phyloP scores from a whole-genome alignment of 352 stramenopile genomes.

The Stephanocyclus meneghinianus region DNA sequence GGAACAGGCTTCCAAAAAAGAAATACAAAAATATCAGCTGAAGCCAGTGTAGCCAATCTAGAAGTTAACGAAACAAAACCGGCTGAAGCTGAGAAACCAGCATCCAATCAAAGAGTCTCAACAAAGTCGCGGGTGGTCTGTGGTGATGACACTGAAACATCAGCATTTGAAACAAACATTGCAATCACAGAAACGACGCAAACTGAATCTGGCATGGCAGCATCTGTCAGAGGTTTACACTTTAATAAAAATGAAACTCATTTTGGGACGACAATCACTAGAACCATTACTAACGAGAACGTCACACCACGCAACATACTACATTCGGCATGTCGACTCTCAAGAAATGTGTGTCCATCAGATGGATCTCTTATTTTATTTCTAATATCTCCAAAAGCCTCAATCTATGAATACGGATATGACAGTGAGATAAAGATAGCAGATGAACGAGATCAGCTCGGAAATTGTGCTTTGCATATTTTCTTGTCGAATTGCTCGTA shows the following conservation, averaged over 20 bases:
- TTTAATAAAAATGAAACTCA: not conserved
- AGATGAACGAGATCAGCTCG: conserved; percentile 26
- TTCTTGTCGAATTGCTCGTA: conserved; percentile 46
- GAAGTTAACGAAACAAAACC: too few species aligned
- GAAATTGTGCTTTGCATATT: conserved; percentile 38
- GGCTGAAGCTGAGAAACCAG: not conserved
- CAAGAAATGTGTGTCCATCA: conserved; percentile 1
- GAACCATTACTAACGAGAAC: conserved; percentile 6
- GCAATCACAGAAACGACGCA: not conserved
- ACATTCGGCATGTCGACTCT: conserved; percentile 34
- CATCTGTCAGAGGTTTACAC: not conserved
- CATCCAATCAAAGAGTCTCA: not conserved
- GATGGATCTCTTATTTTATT: conserved; percentile 17
- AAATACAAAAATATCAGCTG: too few species aligned
- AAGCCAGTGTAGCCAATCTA: too few species aligned
- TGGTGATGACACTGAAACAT: not conserved
- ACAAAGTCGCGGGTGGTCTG: not conserved
- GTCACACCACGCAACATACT: conserved; percentile 28
- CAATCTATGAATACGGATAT: conserved; percentile 16
- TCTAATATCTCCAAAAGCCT: conserved; percentile 1
- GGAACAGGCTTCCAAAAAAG: not conserved
- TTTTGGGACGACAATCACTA: not conserved
- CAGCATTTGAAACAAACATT: not conserved
- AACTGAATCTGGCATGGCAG: not conserved
- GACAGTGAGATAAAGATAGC: conserved; percentile 1